Percentiles rank a stretch among this genome's conserved stretches.
Evolutionary conservation across 495 filamentous ascomycete genomes (phyloP).

Genomic region (Daldinia concentrica): DNA sequence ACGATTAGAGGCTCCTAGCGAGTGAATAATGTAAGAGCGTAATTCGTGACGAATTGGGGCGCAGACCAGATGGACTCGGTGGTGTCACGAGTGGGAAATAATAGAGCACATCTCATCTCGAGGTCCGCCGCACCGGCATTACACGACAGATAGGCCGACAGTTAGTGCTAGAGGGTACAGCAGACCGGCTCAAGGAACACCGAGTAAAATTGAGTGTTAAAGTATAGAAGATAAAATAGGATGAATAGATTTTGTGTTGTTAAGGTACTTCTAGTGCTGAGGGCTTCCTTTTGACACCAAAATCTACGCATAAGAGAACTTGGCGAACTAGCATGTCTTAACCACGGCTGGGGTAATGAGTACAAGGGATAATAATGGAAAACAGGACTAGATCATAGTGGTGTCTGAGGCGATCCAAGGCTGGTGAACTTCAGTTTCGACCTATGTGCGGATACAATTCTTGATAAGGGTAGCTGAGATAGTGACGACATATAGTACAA

Average conservation of each 20-base stretch:
- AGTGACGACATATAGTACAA: neutral
- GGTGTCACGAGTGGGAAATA: constrained; percentile 22
- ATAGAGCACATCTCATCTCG: constrained; percentile 24
- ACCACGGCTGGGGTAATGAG: constrained; percentile 24
- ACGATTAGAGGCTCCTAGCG: neutral
- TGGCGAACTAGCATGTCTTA: constrained; percentile 34
- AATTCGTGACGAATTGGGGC: constrained; percentile 6
- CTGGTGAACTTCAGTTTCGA: constrained; percentile 28
- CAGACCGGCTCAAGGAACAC: constrained; percentile 22
- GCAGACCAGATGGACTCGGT: constrained; percentile 14
- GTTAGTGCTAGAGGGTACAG: constrained; percentile 36
- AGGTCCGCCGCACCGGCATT: constrained; percentile 31
- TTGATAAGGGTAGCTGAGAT: constrained; percentile 17
- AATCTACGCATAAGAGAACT: constrained; percentile 17
- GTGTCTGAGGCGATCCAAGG: constrained; percentile 38
- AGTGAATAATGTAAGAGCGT: constrained; percentile 5
- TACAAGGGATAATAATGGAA: constrained; percentile 27
- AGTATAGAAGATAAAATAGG: constrained; percentile 20
- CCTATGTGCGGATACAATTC: neutral
- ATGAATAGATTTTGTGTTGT: constrained; percentile 28
- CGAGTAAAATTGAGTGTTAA: constrained; percentile 29
- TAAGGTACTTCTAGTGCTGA: constrained; percentile 13
- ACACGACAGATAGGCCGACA: constrained; percentile 25
- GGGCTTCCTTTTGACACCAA: constrained; percentile 28
- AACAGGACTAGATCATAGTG: constrained; percentile 26